These are phyloP conservation scores for Lactarius vividus DNA, from an alignment of 768 basidiomycete genomes.

Conservation along the genomic window DNA sequence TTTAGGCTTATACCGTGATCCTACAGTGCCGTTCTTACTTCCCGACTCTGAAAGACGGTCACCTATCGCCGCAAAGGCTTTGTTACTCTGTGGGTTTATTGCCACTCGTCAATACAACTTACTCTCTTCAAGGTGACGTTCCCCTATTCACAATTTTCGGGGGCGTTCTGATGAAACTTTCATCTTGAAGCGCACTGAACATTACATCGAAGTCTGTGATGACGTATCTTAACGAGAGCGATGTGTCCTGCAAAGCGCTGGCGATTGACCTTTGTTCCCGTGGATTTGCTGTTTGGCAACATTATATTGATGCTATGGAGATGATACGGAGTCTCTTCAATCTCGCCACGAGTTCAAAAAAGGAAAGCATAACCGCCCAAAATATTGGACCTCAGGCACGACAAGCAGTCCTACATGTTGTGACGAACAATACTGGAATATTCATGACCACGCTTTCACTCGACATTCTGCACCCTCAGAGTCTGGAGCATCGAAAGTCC, in stretches of 20 bases:
- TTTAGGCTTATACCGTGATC: constrained; percentile 17
- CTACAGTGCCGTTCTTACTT: constrained; percentile 58
- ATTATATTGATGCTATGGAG: constrained; percentile 87
- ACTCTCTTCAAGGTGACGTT: constrained; percentile 61
- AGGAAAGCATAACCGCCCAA: constrained; percentile 65
- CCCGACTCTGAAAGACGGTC: constrained; percentile 59
- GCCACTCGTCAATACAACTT: constrained; percentile 78
- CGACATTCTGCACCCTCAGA: constrained; percentile 79
- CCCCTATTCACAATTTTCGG: constrained; percentile 17
- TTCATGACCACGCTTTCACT: constrained; percentile 94
- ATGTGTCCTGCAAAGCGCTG: constrained; percentile 60
- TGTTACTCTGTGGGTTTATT: constrained; percentile 81
- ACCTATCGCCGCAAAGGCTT: constrained; percentile 57
- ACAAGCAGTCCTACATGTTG: constrained; percentile 80
- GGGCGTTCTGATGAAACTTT: neutral
- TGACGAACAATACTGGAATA: constrained; percentile 74
- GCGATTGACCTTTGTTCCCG: constrained; percentile 89
- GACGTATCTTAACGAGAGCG: constrained; percentile 72
- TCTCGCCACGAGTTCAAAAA: constrained; percentile 68
- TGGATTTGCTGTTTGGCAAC: constrained; percentile 93
- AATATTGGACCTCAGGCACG: constrained; percentile 78
- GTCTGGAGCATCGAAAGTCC: constrained; percentile 74
- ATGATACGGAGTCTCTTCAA: constrained; percentile 81
- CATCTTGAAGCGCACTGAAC: constrained; percentile 59
- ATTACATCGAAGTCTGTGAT: constrained; percentile 84